A percentile compares a stretch with the other conserved stretches of the same genome.
Conservation (phyloP, 768 basidiomycete genomes). For the Trametes punicea region DNA sequence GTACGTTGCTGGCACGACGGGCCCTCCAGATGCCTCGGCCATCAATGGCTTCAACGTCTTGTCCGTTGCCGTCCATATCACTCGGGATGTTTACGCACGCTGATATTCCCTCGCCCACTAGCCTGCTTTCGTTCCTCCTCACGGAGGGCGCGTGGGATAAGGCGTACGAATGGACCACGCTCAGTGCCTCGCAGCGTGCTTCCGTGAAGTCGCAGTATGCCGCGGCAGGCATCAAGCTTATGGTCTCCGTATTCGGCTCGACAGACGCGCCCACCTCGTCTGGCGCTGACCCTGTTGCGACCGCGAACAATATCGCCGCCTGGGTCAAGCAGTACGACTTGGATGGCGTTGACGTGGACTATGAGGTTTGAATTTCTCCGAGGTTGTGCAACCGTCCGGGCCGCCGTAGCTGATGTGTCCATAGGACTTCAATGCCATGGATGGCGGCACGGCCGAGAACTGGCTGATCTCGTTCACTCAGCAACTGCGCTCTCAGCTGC, state of each 20-base stretch:
- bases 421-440: slow-evolving; percentile 61
- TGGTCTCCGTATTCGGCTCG: slow-evolving; percentile 55
- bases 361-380: slow-evolving; percentile 34
- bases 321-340: slow-evolving; percentile 46
- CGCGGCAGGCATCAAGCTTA: slow-evolving; percentile 53
- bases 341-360: slow-evolving; percentile 55
- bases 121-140: slow-evolving; percentile 42
- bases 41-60: slow-evolving; percentile 37
- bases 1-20: slow-evolving; percentile 36
- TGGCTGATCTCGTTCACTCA: slow-evolving; percentile 39
- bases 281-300: slow-evolving; percentile 36
- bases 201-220: slow-evolving; percentile 45
- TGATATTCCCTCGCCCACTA: no score
- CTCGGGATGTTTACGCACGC: no score
- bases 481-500: slow-evolving; percentile 35
- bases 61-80: slow-evolving; percentile 24
- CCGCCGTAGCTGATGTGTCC: no score
- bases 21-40: slow-evolving; percentile 34
- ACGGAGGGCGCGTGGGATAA: slow-evolving; percentile 42
- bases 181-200: slow-evolving; percentile 38
- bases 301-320: slow-evolving; percentile 42
- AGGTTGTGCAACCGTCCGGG: no score
- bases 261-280: slow-evolving; percentile 42
- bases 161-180: slow-evolving; percentile 43
- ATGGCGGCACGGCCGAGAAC: slow-evolving; percentile 50